These are phyloP conservation scores for Schizosaccharomyces versatilis DNA, from an alignment of 1,139 yeast species.

Conservation along the genomic window DNA sequence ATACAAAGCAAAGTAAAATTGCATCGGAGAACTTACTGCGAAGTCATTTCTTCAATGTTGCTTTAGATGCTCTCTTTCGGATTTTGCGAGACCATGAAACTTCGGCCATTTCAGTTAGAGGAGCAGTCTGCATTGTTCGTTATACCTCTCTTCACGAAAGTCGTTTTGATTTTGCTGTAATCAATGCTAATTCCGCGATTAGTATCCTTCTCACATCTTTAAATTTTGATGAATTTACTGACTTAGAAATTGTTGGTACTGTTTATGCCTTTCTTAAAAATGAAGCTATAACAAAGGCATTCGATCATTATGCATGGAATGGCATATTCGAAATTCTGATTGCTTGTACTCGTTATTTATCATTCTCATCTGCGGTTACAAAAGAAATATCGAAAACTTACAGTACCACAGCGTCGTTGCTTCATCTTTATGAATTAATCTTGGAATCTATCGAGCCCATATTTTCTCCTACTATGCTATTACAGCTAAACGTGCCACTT, in stretches of 20 bases:
- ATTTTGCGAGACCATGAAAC: slow-evolving; percentile 5
- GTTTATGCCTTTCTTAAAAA: not conserved
- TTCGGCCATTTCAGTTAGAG: slow-evolving; percentile 5
- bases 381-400: not conserved
- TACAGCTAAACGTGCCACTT: not conserved
- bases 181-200: slow-evolving; percentile 1
- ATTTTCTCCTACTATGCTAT: not conserved
- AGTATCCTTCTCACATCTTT: slow-evolving; percentile 2
- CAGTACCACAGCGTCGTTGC: not conserved
- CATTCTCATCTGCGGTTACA: not conserved
- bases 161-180: not conserved
- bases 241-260: not conserved
- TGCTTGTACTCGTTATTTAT: not conserved
- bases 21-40: slow-evolving; percentile 21
- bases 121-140: slow-evolving; percentile 5
- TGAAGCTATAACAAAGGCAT: not conserved
- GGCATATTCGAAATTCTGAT: not conserved
- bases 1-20: slow-evolving; percentile 25
- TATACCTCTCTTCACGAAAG: slow-evolving; percentile 2
- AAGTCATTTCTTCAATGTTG: slow-evolving; percentile 20
- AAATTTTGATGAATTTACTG: not conserved
- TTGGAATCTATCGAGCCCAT: not conserved
- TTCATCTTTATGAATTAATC: not conserved
- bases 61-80: slow-evolving; percentile 6
- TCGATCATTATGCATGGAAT: not conserved